Evolutionary conservation across 2,329 filamentous ascomycete species (phyloP).

Genomic region (Knufia petricola): DNA sequence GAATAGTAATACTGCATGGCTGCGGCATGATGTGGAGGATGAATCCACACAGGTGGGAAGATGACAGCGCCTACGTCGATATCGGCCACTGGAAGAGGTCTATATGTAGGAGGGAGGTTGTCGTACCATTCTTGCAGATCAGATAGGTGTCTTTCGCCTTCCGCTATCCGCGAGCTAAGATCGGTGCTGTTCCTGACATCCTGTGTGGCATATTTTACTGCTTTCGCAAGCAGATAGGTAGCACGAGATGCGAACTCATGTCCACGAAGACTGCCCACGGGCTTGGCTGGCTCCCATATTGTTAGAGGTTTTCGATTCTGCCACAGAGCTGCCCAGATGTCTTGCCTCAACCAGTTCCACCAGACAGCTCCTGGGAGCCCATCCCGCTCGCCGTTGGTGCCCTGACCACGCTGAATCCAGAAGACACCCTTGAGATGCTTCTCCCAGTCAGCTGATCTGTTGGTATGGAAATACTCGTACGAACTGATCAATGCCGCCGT

Average conservation of each 20-base stretch:
- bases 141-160: conserved; percentile 38
- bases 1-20: conserved; percentile 46
- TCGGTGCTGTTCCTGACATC: conserved; percentile 39
- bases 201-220: conserved; percentile 50
- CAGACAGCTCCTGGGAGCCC: conserved; percentile 50
- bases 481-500: conserved; percentile 53
- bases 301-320: conserved; percentile 48
- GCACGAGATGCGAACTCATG: conserved; percentile 47
- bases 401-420: conserved; percentile 54
- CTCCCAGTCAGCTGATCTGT: conserved; percentile 44
- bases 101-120: conserved; percentile 35
- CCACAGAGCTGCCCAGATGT: conserved; percentile 55
- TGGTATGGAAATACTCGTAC: conserved; percentile 47
- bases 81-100: conserved; percentile 30
- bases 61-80: conserved; percentile 16
- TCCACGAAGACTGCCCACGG: conserved; percentile 39
- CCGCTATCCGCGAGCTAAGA: conserved; percentile 35
- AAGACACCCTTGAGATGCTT: conserved; percentile 56
- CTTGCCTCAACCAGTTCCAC: conserved; percentile 60
- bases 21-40: conserved; percentile 39
- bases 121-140: conserved; percentile 43
- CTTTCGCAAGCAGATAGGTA: conserved; percentile 47
- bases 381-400: conserved; percentile 50
- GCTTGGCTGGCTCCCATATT: conserved; percentile 48
- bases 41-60: conserved; percentile 44